These are phyloP conservation scores for Akebia trifoliata DNA, from an alignment of 164 flowering plant genomes.

Conservation along the genomic window DNA sequence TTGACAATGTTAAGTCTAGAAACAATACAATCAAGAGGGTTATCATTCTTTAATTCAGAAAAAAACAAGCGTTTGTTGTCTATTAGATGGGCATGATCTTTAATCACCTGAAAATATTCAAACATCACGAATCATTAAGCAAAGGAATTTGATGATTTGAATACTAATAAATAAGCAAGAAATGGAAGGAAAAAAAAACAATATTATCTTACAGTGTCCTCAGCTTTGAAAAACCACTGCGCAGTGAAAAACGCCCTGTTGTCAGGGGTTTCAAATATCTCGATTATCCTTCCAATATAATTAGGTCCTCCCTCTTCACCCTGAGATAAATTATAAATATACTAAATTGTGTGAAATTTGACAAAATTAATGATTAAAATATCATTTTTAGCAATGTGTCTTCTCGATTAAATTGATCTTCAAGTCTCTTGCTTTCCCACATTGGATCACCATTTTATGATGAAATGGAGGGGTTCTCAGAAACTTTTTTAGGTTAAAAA, in stretches of 20 bases:
- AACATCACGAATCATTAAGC: constrained; percentile 71
- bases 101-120: constrained; percentile 34
- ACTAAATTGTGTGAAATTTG: too few relatives aligned
- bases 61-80: constrained; percentile 50
- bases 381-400: too few relatives aligned
- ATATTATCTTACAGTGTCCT: constrained; percentile 58
- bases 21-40: constrained; percentile 55
- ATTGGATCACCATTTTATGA: too few relatives aligned
- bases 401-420: too few relatives aligned
- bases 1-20: constrained; percentile 38
- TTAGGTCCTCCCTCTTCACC: constrained; percentile 35
- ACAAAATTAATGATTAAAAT: too few relatives aligned
- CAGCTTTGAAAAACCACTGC: constrained; percentile 70
- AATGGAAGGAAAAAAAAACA: neutral
- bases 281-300: constrained; percentile 58
- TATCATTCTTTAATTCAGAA: constrained; percentile 57
- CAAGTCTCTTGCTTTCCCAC: too few relatives aligned
- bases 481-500: too few relatives aligned
- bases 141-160: too few relatives aligned
- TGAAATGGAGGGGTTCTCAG: too few relatives aligned
- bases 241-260: constrained; percentile 41
- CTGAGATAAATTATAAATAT: too few relatives aligned
- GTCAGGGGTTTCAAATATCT: constrained; percentile 53
- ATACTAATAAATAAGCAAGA: neutral
- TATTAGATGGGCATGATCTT: constrained; percentile 20